Evolutionary conservation across 345 rosid genomes (phyloP), one percentile per base, ranked within the genome.

Genomic region (Toxicodendron radicans): DNA sequence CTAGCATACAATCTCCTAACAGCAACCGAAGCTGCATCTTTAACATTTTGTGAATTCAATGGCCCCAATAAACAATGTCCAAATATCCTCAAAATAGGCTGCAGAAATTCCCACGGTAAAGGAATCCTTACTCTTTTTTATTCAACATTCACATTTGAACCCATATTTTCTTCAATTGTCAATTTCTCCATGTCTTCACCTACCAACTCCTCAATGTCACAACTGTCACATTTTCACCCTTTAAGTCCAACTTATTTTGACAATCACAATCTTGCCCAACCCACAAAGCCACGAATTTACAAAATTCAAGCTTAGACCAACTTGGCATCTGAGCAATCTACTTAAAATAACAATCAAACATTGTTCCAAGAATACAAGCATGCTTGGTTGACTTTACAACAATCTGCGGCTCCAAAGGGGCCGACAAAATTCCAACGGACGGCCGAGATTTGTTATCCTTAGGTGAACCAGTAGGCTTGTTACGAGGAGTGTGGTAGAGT

Each of bases 61-160:
- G 98, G 94, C 60, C 96, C 94, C 24, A 95, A 80, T 79, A 95
- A 79, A 74, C 97, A 95, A 60, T 93, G 99, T 27, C 98, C 98
- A 30, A 91, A 62, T 71, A 95, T 90, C 63, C 96, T 80, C 83
- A 93, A 73, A 9, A 84, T 71, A 0, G 98, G 97, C 86, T 94
- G 97, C 78, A 93, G 72, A 57, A 95, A 79, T 84, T 95, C 98
- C 99, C 98, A 95, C 7, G 98, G 97, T 57, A 95, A 80, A 12
- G 99, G 97, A 83, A 93, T 93, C 74, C 97, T 83, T 72, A 85
- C 92, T 2, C 93, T 86, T 59, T 80, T 80, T 10, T 45, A 56
- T 49, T 85, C 79, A n/a, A 73, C 62, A 68, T 77, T 74, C 14
- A 14, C 53, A 60, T 67, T 73, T 5, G 12, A 51, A 11, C 79